These are phyloP conservation scores for Xylaria sp. DNA, from an alignment of 2,329 filamentous ascomycete species.

Conservation along the genomic window DNA sequence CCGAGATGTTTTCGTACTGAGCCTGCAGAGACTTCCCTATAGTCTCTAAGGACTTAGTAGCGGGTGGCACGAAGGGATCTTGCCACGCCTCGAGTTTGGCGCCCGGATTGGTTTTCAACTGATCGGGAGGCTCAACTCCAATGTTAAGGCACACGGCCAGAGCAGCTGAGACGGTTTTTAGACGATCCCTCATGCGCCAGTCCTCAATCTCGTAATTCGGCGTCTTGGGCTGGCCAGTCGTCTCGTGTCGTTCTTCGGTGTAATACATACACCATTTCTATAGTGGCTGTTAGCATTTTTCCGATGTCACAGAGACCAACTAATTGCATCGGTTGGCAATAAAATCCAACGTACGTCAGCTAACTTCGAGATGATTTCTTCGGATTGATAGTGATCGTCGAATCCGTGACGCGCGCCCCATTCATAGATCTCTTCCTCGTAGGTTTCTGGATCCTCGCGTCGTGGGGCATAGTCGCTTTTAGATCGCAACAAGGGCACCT, in stretches of 20 bases:
- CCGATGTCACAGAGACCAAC: neutral
- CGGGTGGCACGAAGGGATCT: slow-evolving; percentile 75
- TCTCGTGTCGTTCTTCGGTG: slow-evolving; percentile 96
- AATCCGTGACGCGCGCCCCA: slow-evolving; percentile 76
- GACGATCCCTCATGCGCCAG: slow-evolving; percentile 93
- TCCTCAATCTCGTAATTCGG: slow-evolving; percentile 67
- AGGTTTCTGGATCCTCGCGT: slow-evolving; percentile 36
- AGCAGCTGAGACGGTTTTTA: slow-evolving; percentile 95
- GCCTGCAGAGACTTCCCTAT: slow-evolving; percentile 95
- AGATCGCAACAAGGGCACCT: slow-evolving; percentile 50
- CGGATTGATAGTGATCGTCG: slow-evolving; percentile 85
- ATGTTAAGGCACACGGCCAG: slow-evolving; percentile 95
- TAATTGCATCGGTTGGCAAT: neutral
- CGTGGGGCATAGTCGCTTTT: slow-evolving; percentile 51
- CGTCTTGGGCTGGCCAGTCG: slow-evolving; percentile 78
- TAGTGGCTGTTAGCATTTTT: slow-evolving; percentile 17
- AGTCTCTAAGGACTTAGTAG: slow-evolving; percentile 81
- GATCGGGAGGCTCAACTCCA: slow-evolving; percentile 93
- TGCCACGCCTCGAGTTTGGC: slow-evolving; percentile 96
- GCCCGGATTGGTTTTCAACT: slow-evolving; percentile 89
- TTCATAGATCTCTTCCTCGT: slow-evolving; percentile 44
- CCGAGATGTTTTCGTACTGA: slow-evolving; percentile 92
- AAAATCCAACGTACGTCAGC: slow-evolving; percentile 60
- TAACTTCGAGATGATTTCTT: slow-evolving; percentile 79
- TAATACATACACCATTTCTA: slow-evolving; percentile 99